phyloP scores from a whole-genome alignment of 345 rosid genomes.

The Arabis alpina region DNA sequence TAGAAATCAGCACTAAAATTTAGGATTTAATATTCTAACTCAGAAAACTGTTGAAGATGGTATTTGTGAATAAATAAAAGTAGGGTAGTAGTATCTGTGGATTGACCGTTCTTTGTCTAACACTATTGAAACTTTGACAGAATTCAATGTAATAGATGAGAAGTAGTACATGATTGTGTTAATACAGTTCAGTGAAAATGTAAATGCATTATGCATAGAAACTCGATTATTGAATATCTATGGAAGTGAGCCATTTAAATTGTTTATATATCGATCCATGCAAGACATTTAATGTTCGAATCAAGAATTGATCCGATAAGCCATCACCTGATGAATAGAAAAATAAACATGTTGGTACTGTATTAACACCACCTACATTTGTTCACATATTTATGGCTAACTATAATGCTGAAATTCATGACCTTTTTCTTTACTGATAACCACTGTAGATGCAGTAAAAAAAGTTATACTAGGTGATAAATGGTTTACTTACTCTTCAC shows the following conservation, averaged over 20 bases:
- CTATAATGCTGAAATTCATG: constrained; percentile 33
- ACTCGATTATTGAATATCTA: constrained; percentile 29
- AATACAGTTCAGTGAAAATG: constrained; percentile 26
- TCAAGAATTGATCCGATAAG: constrained; percentile 40
- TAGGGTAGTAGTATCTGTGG: not conserved
- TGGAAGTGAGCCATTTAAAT: constrained; percentile 28
- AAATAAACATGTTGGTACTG: constrained; percentile 27
- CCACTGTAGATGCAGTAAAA: constrained; percentile 10
- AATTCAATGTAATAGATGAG: constrained; percentile 25
- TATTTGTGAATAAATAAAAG: too few relatives aligned
- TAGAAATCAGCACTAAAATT: too few relatives aligned
- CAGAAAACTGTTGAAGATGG: too few relatives aligned
- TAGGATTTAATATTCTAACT: too few relatives aligned
- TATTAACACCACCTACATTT: constrained; percentile 30
- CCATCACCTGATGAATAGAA: constrained; percentile 30
- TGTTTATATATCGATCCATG: constrained; percentile 38
- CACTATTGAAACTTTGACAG: constrained; percentile 22
- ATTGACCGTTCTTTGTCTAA: constrained; percentile 4
- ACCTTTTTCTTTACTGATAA: not conserved
- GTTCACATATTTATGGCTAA: constrained; percentile 26
- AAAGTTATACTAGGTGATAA: not conserved
- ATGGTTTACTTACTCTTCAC: not conserved
- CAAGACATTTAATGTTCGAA: constrained; percentile 38
- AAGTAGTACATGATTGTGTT: constrained; percentile 31
- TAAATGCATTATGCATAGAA: constrained; percentile 24